phyloP scores from a whole-genome alignment of 345 rosid species.

The Bretschneidera sinensis region DNA sequence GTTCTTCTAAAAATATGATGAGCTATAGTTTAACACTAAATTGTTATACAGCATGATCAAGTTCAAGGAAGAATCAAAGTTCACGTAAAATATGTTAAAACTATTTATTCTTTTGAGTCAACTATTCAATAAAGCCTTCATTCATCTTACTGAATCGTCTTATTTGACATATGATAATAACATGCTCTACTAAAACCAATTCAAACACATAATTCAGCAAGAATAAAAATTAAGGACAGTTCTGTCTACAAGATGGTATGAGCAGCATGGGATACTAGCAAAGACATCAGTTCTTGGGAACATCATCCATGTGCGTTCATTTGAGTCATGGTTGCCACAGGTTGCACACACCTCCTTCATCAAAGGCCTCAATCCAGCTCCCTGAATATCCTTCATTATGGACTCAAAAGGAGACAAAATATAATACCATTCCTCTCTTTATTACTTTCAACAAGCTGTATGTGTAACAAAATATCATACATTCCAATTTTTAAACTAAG shows the following conservation, averaged over 20 bases:
- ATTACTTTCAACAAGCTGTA: conserved; percentile 72
- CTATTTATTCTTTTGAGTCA: no score
- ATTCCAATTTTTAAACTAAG: no score
- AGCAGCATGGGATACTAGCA: conserved; percentile 67
- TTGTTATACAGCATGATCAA: no score
- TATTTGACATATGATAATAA: no score
- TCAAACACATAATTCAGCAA: background rate
- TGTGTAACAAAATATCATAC: conserved; percentile 14
- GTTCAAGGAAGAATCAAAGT: no score
- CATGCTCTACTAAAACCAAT: background rate
- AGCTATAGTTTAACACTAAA: no score
- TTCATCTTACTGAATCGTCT: background rate
- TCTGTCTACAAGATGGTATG: conserved; percentile 78
- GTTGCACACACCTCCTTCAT: conserved; percentile 76
- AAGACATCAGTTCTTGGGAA: conserved; percentile 75
- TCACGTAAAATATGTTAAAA: no score
- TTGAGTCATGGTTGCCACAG: conserved; percentile 67
- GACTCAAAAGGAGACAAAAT: conserved; percentile 62
- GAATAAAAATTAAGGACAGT: conserved; percentile 13
- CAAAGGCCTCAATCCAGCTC: conserved; percentile 46
- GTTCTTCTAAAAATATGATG: no score
- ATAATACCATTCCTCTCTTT: conserved; percentile 60
- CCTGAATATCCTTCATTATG: conserved; percentile 66
- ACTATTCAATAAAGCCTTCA: background rate
- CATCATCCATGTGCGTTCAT: conserved; percentile 78